phyloP scores from a whole-genome alignment of 2,329 filamentous ascomycete genomes.

The Phoma sp. region DNA sequence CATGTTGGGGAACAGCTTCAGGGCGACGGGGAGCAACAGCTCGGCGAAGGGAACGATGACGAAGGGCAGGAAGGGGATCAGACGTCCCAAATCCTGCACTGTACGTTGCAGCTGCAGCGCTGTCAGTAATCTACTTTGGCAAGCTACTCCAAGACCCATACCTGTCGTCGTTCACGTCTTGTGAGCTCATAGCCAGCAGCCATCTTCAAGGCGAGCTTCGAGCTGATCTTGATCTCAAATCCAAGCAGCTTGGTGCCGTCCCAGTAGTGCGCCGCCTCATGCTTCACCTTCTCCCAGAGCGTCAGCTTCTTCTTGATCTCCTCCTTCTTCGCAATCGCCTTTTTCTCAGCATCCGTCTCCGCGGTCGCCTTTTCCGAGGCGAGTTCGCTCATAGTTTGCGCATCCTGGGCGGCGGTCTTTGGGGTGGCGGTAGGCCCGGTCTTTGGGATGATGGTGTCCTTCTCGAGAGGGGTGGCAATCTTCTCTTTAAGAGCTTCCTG shows the following conservation, averaged over 20 bases:
- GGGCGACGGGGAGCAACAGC: slow-evolving; percentile 85
- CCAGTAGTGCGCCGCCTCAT: slow-evolving; percentile 94
- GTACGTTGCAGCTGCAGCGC: slow-evolving; percentile 75
- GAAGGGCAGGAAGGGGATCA: slow-evolving; percentile 97
- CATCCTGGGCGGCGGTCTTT: slow-evolving; percentile 58
- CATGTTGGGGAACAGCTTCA: slow-evolving; percentile 96
- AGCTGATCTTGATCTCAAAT: slow-evolving; percentile 92
- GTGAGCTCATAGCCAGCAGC: slow-evolving; percentile 96
- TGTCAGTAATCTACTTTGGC: slow-evolving; percentile 18
- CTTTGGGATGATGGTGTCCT: slow-evolving; percentile 45
- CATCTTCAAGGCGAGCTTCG: slow-evolving; percentile 93
- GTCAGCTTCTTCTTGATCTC: slow-evolving; percentile 83
- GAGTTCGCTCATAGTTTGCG: slow-evolving; percentile 66
- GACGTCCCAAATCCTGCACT: slow-evolving; percentile 87
- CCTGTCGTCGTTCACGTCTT: slow-evolving; percentile 88
- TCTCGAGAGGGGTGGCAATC: slow-evolving; percentile 29
- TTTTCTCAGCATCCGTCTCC: slow-evolving; percentile 61
- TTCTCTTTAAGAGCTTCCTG: slow-evolving; percentile 35
- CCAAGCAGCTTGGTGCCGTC: slow-evolving; percentile 95
- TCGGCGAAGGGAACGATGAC: slow-evolving; percentile 97
- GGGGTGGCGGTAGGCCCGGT: slow-evolving; percentile 53
- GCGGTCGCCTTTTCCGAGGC: slow-evolving; percentile 65
- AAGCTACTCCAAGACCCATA: slow-evolving; percentile 31
- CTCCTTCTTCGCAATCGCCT: slow-evolving; percentile 67
- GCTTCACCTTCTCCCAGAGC: slow-evolving; percentile 90